Percentiles rank a stretch among this genome's conserved stretches.
Evolutionary conservation across 1,284 basidiomycete species (phyloP).

Genomic region (Cryptococcus sp.): DNA sequence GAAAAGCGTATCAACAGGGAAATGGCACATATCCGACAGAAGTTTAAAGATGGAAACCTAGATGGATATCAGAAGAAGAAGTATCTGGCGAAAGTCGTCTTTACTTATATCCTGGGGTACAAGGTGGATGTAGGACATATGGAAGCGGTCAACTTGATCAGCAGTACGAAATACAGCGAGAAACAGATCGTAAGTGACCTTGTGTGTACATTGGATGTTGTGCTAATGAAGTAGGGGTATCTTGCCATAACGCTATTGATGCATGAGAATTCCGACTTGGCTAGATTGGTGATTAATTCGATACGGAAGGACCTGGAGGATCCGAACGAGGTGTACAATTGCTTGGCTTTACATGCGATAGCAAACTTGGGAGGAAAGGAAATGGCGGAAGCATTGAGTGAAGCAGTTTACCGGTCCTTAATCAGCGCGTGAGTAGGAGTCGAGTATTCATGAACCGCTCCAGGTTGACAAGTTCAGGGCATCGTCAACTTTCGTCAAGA

Average conservation of each 20-base stretch:
- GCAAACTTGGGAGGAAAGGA: conserved; percentile 96
- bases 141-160: conserved; percentile 98
- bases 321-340: conserved; percentile 91
- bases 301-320: conserved; percentile 96
- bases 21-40: conserved; percentile 99
- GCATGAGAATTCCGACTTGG: conserved; percentile 97
- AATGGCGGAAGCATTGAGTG: conserved; percentile 92
- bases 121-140: conserved; percentile 98
- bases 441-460: neutral
- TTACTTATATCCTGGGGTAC: conserved; percentile 98
- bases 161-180: conserved; percentile 92
- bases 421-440: conserved; percentile 80
- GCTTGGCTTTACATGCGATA: conserved; percentile 94
- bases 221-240: conserved; percentile 64
- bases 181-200: conserved; percentile 86
- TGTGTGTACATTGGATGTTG: neutral
- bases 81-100: conserved; percentile 86
- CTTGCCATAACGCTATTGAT: conserved; percentile 93
- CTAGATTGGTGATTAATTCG: conserved; percentile 93
- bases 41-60: conserved; percentile 97
- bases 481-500: conserved; percentile 91
- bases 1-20: conserved; percentile 99
- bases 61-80: conserved; percentile 99
- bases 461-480: conserved; percentile 56
- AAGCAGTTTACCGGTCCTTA: conserved; percentile 88